Percentiles rank a stretch among this genome's conserved stretches.
These are phyloP conservation scores for Picochlorum sp. DNA, from an alignment of 139 green algal species.

Conservation along the genomic window DNA sequence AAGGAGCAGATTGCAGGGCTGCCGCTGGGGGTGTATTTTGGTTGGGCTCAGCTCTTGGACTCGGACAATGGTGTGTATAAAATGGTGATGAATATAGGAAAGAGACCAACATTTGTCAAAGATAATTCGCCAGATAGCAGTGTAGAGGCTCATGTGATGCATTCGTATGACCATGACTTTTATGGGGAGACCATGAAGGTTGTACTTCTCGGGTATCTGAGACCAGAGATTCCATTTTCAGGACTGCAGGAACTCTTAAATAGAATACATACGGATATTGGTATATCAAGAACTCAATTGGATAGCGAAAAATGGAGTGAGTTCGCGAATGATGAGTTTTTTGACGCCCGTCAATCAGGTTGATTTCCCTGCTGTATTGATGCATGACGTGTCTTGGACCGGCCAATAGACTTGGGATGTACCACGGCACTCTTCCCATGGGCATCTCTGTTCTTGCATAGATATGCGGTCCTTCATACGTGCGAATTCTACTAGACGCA, in stretches of 20 bases:
- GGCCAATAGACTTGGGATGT: neutral
- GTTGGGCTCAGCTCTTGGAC: constrained; percentile 49
- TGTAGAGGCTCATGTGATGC: constrained; percentile 80
- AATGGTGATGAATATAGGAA: constrained; percentile 90
- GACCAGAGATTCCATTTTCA: constrained; percentile 75
- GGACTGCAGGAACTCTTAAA: constrained; percentile 54
- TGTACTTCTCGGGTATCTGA: constrained; percentile 62
- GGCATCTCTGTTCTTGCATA: neutral
- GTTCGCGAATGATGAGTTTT: neutral
- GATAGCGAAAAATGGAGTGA: constrained; percentile 5
- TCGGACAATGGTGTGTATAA: constrained; percentile 55
- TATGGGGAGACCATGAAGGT: constrained; percentile 46
- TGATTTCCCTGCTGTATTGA: neutral
- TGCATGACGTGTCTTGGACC: neutral
- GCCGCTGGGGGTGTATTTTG: constrained; percentile 84
- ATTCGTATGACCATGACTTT: constrained; percentile 61
- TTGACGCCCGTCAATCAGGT: neutral
- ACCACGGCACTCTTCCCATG: too few species aligned
- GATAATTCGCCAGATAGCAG: constrained; percentile 10
- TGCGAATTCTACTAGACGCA: neutral
- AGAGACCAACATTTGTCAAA: constrained; percentile 68
- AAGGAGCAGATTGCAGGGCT: constrained; percentile 38
- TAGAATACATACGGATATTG: constrained; percentile 67
- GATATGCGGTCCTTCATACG: neutral
- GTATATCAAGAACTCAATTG: constrained; percentile 40